These are phyloP conservation scores for Ceratocystis cubensis DNA, from an alignment of 2,329 filamentous ascomycete species.

Conservation along the genomic window DNA sequence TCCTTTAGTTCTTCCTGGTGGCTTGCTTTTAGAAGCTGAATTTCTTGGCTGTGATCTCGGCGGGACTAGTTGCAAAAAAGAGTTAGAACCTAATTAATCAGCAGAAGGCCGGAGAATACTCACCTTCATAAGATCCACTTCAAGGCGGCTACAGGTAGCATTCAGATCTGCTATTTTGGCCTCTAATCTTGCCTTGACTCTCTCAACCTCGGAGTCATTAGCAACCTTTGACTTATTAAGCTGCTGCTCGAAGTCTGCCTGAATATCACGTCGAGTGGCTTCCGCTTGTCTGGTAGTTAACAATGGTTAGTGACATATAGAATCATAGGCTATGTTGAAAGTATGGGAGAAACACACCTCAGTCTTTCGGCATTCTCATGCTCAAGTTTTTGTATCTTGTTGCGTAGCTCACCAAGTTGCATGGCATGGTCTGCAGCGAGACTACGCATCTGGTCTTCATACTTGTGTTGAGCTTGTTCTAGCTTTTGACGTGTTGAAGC, in stretches of 20 bases:
- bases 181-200: slow-evolving; percentile 39
- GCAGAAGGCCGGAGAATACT: slow-evolving; percentile 11
- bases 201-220: slow-evolving; percentile 39
- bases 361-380: slow-evolving; percentile 14
- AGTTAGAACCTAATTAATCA: slow-evolving; percentile 12
- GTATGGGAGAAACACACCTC: slow-evolving; percentile 13
- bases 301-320: neutral
- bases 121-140: slow-evolving; percentile 51
- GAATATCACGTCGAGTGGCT: slow-evolving; percentile 22
- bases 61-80: slow-evolving; percentile 36
- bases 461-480: slow-evolving; percentile 10
- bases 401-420: slow-evolving; percentile 22
- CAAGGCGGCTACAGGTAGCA: slow-evolving; percentile 46
- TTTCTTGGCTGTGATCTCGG: slow-evolving; percentile 47
- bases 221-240: slow-evolving; percentile 37
- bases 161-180: slow-evolving; percentile 52
- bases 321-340: neutral
- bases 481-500: slow-evolving; percentile 15
- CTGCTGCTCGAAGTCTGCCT: slow-evolving; percentile 29
- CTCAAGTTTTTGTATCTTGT: slow-evolving; percentile 24
- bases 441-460: slow-evolving; percentile 13
- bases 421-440: neutral
- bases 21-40: slow-evolving; percentile 40
- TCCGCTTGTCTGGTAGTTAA: slow-evolving; percentile 3
- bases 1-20: slow-evolving; percentile 21